These are phyloP conservation scores for Petunia secreta DNA, from an alignment of 257 asterid genomes.

Conservation along the genomic window DNA sequence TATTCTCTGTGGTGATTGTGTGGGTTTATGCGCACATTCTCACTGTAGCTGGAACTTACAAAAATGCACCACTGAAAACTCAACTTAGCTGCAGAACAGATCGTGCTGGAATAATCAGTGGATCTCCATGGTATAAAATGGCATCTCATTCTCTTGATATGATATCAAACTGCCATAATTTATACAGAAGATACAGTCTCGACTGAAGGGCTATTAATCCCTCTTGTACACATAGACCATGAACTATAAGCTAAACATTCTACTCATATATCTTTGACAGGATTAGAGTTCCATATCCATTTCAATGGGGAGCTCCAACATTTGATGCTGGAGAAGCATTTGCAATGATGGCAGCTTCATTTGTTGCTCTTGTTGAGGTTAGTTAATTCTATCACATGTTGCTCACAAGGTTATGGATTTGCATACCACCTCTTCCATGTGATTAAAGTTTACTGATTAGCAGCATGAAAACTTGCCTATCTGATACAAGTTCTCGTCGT, in stretches of 20 bases:
- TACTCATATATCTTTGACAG: conserved; percentile 41
- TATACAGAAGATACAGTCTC: neutral
- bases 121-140: conserved; percentile 73
- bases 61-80: conserved; percentile 49
- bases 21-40: conserved; percentile 89
- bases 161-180: neutral
- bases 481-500: neutral
- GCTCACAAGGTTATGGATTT: neutral
- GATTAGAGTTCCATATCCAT: conserved; percentile 93
- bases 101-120: conserved; percentile 80
- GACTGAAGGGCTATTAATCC: neutral
- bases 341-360: conserved; percentile 95
- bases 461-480: neutral
- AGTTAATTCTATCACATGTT: neutral
- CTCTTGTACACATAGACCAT: neutral
- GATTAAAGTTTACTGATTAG: neutral
- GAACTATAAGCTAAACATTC: neutral
- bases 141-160: neutral
- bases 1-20: conserved; percentile 75
- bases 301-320: conserved; percentile 97
- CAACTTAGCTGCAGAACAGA: conserved; percentile 91
- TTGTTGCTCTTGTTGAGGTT: conserved; percentile 94
- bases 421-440: neutral
- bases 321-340: conserved; percentile 93
- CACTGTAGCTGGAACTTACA: conserved; percentile 88